Percentiles rank a stretch among this genome's conserved stretches.
Evolutionary conservation across 495 filamentous ascomycete genomes (phyloP).

Genomic region (Amorphotheca resinae): DNA sequence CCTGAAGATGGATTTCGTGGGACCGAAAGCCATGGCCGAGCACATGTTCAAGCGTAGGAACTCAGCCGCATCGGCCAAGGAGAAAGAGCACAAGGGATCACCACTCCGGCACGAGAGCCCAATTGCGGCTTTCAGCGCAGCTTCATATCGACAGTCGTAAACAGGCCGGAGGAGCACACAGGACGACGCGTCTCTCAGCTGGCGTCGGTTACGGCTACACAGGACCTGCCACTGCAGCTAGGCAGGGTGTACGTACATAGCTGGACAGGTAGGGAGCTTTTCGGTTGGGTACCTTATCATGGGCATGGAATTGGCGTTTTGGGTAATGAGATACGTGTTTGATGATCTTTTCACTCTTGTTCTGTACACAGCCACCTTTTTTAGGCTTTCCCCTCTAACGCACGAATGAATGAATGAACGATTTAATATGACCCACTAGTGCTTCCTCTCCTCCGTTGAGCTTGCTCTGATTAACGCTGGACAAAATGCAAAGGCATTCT

Average conservation of each 20-base stretch:
- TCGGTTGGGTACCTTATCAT: no score
- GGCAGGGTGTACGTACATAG: background rate
- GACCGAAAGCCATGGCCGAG: constrained; percentile 17
- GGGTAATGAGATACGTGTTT: no score
- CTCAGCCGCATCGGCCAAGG: constrained; percentile 10
- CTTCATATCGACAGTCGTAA: background rate
- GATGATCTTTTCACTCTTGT: no score
- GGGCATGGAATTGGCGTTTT: no score
- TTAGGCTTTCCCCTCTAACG: no score
- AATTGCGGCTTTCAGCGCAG: constrained; percentile 2
- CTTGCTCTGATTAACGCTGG: no score
- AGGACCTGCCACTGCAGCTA: background rate
- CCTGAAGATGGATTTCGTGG: constrained; percentile 18
- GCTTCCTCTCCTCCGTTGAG: no score
- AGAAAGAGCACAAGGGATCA: constrained; percentile 8
- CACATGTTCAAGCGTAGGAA: constrained; percentile 19
- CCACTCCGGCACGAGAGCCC: constrained; percentile 7
- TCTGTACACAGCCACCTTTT: no score
- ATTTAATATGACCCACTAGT: no score
- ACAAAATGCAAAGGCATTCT: no score
- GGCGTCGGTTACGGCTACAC: background rate
- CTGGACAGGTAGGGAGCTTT: no score
- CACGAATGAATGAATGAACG: no score
- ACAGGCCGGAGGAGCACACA: background rate
- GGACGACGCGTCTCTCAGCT: background rate